A percentile compares a stretch with the other conserved stretches of the same genome.
These are phyloP conservation scores for Taxillus chinensis DNA, from an alignment of 164 flowering plant species.

Conservation along the genomic window DNA sequence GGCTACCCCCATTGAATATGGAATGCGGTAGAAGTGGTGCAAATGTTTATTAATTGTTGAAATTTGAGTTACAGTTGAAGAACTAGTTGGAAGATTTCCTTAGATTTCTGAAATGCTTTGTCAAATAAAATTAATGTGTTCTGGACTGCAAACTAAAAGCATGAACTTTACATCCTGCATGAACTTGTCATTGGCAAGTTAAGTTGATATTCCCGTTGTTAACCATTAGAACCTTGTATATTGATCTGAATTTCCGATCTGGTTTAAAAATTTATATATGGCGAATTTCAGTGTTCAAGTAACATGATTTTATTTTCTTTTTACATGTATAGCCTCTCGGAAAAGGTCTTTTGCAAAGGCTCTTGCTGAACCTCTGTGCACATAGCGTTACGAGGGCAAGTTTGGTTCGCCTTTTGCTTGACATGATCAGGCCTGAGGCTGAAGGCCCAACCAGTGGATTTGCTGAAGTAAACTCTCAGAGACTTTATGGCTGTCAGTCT, in stretches of 20 bases:
- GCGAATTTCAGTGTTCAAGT: not conserved
- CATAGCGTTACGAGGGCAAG: constrained; percentile 66
- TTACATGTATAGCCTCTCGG: constrained; percentile 55
- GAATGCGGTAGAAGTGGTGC: too few species aligned
- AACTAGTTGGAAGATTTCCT: too few species aligned
- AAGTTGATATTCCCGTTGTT: too few species aligned
- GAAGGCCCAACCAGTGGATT: constrained; percentile 33
- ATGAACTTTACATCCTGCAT: too few species aligned
- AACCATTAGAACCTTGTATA: too few species aligned
- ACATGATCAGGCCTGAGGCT: constrained; percentile 65
- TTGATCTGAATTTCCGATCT: too few species aligned
- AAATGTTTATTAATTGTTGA: not conserved
- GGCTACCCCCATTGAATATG: too few species aligned
- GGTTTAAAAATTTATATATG: not conserved
- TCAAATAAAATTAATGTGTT: too few species aligned
- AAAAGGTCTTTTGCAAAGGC: constrained; percentile 83
- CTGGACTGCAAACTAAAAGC: too few species aligned
- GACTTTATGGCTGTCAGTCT: constrained; percentile 88
- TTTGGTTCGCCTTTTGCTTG: constrained; percentile 66
- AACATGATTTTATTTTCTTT: constrained; percentile 4
- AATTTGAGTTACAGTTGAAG: not conserved
- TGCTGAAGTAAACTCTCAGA: constrained; percentile 34
- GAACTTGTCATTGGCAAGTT: too few species aligned
- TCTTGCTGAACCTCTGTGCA: constrained; percentile 75
- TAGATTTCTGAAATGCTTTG: too few species aligned